These are phyloP conservation scores for Metarhizium album DNA, from an alignment of 2,329 filamentous ascomycete species.

Conservation along the genomic window DNA sequence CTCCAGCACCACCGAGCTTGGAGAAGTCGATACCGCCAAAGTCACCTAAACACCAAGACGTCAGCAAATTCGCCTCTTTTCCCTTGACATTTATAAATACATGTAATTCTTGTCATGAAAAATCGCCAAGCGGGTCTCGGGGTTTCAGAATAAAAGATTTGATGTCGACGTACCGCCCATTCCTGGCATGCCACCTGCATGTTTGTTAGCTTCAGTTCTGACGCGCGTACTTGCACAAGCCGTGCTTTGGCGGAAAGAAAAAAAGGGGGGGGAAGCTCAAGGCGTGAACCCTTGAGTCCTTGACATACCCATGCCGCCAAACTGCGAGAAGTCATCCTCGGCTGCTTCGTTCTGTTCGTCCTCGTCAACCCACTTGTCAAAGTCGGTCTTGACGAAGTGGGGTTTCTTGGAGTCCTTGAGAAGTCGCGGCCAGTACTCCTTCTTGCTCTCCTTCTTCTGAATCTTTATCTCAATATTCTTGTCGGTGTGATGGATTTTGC, in stretches of 20 bases:
- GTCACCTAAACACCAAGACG: slow-evolving; percentile 40
- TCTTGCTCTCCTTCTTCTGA: slow-evolving; percentile 91
- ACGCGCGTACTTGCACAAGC: neutral
- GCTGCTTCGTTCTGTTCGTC: slow-evolving; percentile 90
- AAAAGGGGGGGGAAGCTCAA: too few species aligned
- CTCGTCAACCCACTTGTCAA: slow-evolving; percentile 99
- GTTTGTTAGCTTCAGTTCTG: slow-evolving; percentile 2
- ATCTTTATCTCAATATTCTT: slow-evolving; percentile 86
- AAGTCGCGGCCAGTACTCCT: slow-evolving; percentile 91
- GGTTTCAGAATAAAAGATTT: neutral
- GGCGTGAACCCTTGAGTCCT: neutral
- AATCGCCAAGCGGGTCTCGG: neutral
- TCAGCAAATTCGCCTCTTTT: neutral
- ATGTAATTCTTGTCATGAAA: neutral
- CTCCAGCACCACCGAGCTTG: slow-evolving; percentile 57
- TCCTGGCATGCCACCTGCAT: slow-evolving; percentile 42
- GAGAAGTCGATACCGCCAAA: slow-evolving; percentile 90
- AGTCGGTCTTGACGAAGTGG: slow-evolving; percentile 97
- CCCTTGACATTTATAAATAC: neutral
- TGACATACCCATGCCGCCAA: slow-evolving; percentile 52
- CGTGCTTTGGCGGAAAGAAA: neutral
- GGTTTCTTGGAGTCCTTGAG: slow-evolving; percentile 83
- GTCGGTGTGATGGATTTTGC: slow-evolving; percentile 78
- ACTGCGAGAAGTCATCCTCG: slow-evolving; percentile 68
- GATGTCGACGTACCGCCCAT: slow-evolving; percentile 33